Evolutionary conservation across 805 yeast species (phyloP), one percentile per base, ranked within the genome.

Genomic region (Zygoascus bituminiphila): DNA sequence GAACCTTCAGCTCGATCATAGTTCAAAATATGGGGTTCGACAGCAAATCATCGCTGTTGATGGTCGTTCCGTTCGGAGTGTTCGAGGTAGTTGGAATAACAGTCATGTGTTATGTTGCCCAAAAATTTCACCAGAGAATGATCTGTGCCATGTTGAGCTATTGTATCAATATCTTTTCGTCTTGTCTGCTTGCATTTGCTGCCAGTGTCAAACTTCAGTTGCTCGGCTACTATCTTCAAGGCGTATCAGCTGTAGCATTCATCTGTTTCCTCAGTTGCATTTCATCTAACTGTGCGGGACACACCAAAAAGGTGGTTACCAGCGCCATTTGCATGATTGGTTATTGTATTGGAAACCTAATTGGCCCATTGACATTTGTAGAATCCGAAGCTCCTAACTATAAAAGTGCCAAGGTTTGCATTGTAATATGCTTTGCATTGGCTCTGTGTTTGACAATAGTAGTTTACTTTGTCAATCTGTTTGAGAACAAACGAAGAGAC

Each of bases 351-450:
- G 85, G 87, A 14, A 79, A 82, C 61, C 68, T 83, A 36, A 74
- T 81, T 49, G 91, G 89, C 2, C 88, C 93, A 4, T 88, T 82
- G 63, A 72, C 84, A 17, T 84, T 84, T 67, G 72, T 69, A 50
- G 63, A 74, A 0, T 54, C 63, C 5, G 77, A 82, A 50, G 80
- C 78, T n/a, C 88, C 88, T 5, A 59, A 63, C 37, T 84, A 82
- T 57, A 64, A 43, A 69, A 78, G 73, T 70, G 57, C 56, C 73
- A 84, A 39, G 74, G 80, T 25, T 70, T 79, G 64, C 69, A 77
- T 46, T 78, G 57, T 52, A 64, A 83, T 51, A 68, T 72, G 81
- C 2, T 75, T 76, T 44, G 65, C 71, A 37, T 72, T 70, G 0
- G 55, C 50, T 8, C 47, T 70, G 72, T 53, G 62, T 70, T 33